Base-by-base conservation (phyloP, 2,329 filamentous ascomycete genomes). In the Hypoxylon sp. region DNA sequence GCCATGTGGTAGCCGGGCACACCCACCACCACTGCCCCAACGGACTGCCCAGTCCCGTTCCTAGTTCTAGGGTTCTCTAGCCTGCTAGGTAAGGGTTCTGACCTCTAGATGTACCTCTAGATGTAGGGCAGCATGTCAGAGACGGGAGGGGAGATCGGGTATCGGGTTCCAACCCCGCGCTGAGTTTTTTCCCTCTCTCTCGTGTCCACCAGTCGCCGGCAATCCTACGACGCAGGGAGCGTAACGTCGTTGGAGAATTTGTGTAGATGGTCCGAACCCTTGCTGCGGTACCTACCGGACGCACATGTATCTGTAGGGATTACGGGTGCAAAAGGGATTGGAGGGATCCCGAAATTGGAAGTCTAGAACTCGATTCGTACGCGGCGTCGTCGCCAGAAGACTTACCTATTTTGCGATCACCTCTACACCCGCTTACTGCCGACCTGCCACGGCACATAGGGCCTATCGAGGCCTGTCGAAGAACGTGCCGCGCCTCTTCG, bases 1-100 rank as follows among this genome's bases (percentile, higher is more conserved):
- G 67, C 67, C 67, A 70, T 70, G 67, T 70, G 67, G 67, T 65
- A 61, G 45, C 60, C 60, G 59, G 40, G 48, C 54, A 61, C 43
- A 54, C 47, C 51, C 47, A 43, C 52, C 56, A 43, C 49, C 47
- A 53, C 42, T n/a, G 49, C 55, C 49, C 58, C 10, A 51, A 55
- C 61, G 61, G 58, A 64, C 61, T 55, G 61, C 61, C 46, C 58
- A 58, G 48, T 64, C 61, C 61, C 61, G 58, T 64, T 53, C 52
- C 58, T 58, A 58, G 58, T 61, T 53, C 46, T 48, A 58, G 55
- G 49, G 47, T 35, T 35, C 31, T 35, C n/a, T n/a, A n/a, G n/a
- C n/a, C n/a, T n/a, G n/a, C n/a, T n/a, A n/a, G n/a, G n/a, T n/a
- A n/a, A 18, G 31, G 31, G 31, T 35, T 35, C 31, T 35, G n/a